Conservation (phyloP, 2,329 filamentous ascomycete species). For the Aspergillus udagawae region DNA sequence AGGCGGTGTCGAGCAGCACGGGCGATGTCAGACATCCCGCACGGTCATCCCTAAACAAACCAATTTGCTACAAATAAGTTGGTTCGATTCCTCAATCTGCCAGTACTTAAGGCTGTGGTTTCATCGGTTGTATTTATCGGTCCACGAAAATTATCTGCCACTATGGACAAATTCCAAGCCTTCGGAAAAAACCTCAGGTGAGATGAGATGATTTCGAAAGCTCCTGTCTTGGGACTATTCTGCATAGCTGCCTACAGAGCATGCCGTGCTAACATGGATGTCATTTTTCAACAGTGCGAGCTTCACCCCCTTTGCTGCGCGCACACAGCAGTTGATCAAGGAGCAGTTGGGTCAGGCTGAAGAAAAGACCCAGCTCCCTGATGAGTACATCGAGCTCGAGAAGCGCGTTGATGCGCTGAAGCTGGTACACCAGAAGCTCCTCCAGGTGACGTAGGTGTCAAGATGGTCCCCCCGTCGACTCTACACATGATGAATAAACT, state of each 20-base stretch:
- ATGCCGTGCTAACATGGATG: conserved; percentile 29
- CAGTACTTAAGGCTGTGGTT: background rate
- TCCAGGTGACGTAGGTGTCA: conserved; percentile 80
- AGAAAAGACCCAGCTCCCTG: conserved; percentile 95
- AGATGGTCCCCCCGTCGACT: background rate
- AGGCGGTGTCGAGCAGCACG: conserved; percentile 8
- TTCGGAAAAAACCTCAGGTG: conserved; percentile 69
- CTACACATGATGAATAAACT: background rate
- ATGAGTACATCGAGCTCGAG: conserved; percentile 97
- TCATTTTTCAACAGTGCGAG: conserved; percentile 60
- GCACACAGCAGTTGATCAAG: conserved; percentile 96
- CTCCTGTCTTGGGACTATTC: conserved; percentile 7
- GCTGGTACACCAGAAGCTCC: conserved; percentile 93
- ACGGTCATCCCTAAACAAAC: background rate
- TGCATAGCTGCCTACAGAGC: conserved; percentile 1
- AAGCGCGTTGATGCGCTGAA: conserved; percentile 97
- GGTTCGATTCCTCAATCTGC: background rate
- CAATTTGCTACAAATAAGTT: background rate
- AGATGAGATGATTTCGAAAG: conserved; percentile 31
- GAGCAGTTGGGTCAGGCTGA: conserved; percentile 93
- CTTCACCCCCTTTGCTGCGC: conserved; percentile 87
- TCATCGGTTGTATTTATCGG: background rate
- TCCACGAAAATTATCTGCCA: conserved; percentile 3
- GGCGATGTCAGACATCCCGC: conserved; percentile 1
- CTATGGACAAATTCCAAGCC: conserved; percentile 66